Evolutionary conservation across 805 yeast species (phyloP).

Genomic region (Metschnikowia noctiluminum): DNA sequence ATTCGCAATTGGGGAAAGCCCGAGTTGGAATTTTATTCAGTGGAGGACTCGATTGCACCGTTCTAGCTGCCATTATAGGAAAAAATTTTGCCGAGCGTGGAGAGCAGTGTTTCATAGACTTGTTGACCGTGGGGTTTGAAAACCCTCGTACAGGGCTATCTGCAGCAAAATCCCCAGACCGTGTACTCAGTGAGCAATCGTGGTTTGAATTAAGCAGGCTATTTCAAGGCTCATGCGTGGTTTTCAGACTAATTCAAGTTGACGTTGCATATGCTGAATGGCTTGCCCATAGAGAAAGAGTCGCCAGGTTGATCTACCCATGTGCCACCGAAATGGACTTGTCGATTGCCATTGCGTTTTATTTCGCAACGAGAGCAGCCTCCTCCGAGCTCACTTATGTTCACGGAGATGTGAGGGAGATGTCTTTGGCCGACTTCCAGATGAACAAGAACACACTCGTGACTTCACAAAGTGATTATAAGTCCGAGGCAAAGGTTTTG

Average conservation of each 20-base stretch:
- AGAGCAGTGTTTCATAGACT: constrained; percentile 46
- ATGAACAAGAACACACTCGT: neutral
- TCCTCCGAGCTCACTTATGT: constrained; percentile 7
- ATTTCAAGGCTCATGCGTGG: constrained; percentile 34
- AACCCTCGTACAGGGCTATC: constrained; percentile 70
- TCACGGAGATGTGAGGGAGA: neutral
- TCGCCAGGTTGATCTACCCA: constrained; percentile 72
- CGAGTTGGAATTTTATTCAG: constrained; percentile 66
- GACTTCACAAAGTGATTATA: constrained; percentile 26
- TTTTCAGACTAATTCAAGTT: constrained; percentile 59
- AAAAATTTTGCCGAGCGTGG: constrained; percentile 11
- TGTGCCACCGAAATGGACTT: constrained; percentile 90
- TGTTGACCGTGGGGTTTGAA: constrained; percentile 90
- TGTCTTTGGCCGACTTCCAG: constrained; percentile 18
- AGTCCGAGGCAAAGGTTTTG: constrained; percentile 62
- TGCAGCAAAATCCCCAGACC: constrained; percentile 78
- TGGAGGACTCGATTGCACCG: constrained; percentile 93
- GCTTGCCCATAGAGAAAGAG: constrained; percentile 45
- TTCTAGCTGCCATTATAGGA: constrained; percentile 57
- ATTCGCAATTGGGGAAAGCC: constrained; percentile 21
- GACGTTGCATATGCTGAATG: constrained; percentile 73
- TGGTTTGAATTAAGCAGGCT: constrained; percentile 46
- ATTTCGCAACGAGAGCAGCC: constrained; percentile 69
- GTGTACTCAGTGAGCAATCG: constrained; percentile 67
- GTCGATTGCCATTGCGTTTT: constrained; percentile 92